A percentile compares a stretch with the other conserved stretches of the same genome.
phyloP scores from a whole-genome alignment of 2,329 filamentous ascomycete species.

The Calonectria montana region DNA sequence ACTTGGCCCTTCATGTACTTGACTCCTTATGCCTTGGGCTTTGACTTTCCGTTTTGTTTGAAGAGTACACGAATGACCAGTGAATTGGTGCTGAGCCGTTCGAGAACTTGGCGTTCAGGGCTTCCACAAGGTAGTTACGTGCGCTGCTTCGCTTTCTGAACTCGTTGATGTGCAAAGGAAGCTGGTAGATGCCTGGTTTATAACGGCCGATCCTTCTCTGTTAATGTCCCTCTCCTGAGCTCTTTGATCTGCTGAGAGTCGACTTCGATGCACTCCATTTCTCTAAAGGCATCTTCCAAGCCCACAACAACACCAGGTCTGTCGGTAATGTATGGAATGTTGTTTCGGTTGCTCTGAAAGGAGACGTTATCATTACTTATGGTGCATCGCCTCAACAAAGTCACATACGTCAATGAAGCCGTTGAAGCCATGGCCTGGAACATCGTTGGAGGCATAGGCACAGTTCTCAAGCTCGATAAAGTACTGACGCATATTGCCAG shows the following conservation, averaged over 20 bases:
- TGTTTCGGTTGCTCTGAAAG: slow-evolving; percentile 34
- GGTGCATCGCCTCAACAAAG: neutral
- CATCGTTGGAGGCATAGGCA: slow-evolving; percentile 49
- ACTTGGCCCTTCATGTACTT: slow-evolving; percentile 54
- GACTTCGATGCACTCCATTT: slow-evolving; percentile 27
- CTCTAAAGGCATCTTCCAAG: slow-evolving; percentile 12
- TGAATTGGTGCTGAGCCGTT: slow-evolving; percentile 50
- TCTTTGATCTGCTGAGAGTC: slow-evolving; percentile 37
- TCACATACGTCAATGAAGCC: slow-evolving; percentile 48
- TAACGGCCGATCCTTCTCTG: slow-evolving; percentile 40
- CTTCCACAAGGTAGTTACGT: slow-evolving; percentile 29
- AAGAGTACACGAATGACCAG: slow-evolving; percentile 54
- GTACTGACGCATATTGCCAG: slow-evolving; percentile 53
- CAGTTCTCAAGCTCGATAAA: slow-evolving; percentile 56
- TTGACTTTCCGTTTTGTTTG: neutral
- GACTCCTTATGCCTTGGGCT: slow-evolving; percentile 33
- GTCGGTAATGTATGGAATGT: slow-evolving; percentile 29
- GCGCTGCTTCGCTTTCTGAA: slow-evolving; percentile 25
- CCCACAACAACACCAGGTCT: slow-evolving; percentile 28
- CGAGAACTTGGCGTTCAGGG: slow-evolving; percentile 54
- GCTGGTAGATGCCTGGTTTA: slow-evolving; percentile 43
- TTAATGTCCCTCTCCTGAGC: slow-evolving; percentile 46
- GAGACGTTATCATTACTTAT: neutral
- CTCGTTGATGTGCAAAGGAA: slow-evolving; percentile 41
- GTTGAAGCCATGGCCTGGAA: slow-evolving; percentile 54